These are phyloP conservation scores for Seiridium cupressi DNA, from an alignment of 2,329 filamentous ascomycete genomes.

Conservation along the genomic window DNA sequence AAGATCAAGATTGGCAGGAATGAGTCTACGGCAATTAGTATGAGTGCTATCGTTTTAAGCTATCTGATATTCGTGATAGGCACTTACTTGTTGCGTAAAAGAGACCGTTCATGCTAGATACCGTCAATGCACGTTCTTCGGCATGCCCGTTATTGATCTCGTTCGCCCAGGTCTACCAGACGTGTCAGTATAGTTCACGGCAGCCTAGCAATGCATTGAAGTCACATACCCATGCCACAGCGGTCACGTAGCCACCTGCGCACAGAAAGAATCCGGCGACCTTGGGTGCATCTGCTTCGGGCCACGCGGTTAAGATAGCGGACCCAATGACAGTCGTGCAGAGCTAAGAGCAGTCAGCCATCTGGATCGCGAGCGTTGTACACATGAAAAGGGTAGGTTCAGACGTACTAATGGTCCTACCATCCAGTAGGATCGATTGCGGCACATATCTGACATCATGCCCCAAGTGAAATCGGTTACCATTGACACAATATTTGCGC, in stretches of 20 bases:
- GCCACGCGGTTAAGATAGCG: slow-evolving; percentile 10
- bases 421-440: slow-evolving; percentile 10
- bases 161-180: slow-evolving; percentile 28
- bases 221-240: slow-evolving; percentile 25
- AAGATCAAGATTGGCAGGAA: slow-evolving; percentile 32
- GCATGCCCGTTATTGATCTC: slow-evolving; percentile 29
- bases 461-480: slow-evolving; percentile 7
- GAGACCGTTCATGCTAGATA: slow-evolving; percentile 30
- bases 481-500: slow-evolving; percentile 11
- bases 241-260: slow-evolving; percentile 15
- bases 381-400: too few relatives aligned
- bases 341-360: background rate
- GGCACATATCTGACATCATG: slow-evolving; percentile 10
- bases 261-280: slow-evolving; percentile 4
- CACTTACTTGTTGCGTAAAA: slow-evolving; percentile 23
- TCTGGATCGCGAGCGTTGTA: too few relatives aligned
- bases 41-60: background rate
- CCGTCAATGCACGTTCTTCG: slow-evolving; percentile 29
- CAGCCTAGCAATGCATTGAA: background rate
- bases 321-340: slow-evolving; percentile 6
- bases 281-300: slow-evolving; percentile 5
- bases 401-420: slow-evolving; percentile 7
- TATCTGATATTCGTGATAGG: too few relatives aligned
- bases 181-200: slow-evolving; percentile 6
- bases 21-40: slow-evolving; percentile 11